Conservation (phyloP, 176 grass and related monocot species). For the Eleusine indica region DNA sequence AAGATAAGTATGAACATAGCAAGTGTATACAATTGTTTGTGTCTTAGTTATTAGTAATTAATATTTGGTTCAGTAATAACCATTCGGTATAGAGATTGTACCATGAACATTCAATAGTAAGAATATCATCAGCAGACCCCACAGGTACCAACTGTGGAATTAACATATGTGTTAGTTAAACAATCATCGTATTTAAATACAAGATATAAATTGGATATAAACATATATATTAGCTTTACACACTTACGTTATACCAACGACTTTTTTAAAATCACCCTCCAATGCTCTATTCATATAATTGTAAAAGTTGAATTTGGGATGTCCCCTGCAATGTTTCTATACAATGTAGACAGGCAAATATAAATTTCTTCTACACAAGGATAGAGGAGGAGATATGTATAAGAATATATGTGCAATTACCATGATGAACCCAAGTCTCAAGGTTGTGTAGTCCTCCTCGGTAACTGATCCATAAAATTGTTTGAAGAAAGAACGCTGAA, state of each 20-base stretch:
- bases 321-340: conserved; percentile 71
- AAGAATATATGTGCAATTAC: conserved; percentile 20
- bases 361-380: not conserved
- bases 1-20: not conserved
- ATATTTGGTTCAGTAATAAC: not conserved
- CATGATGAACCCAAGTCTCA: conserved; percentile 88
- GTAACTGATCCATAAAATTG: conserved; percentile 80
- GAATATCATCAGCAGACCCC: conserved; percentile 80
- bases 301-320: conserved; percentile 83
- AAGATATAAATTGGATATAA: not conserved
- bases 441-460: conserved; percentile 65
- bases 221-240: not conserved
- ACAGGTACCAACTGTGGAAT: conserved; percentile 88
- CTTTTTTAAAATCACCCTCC: conserved; percentile 83
- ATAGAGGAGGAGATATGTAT: not conserved
- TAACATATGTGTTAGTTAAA: not conserved
- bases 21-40: not conserved
- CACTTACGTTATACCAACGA: conserved; percentile 85
- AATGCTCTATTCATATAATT: conserved; percentile 87
- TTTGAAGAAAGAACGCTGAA: conserved; percentile 82
- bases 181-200: not conserved
- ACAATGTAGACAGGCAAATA: not conserved
- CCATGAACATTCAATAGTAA: conserved; percentile 82
- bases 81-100: conserved; percentile 15
- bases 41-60: not conserved